Conservation (phyloP, 495 filamentous ascomycete genomes). For the Xylona heveae region DNA sequence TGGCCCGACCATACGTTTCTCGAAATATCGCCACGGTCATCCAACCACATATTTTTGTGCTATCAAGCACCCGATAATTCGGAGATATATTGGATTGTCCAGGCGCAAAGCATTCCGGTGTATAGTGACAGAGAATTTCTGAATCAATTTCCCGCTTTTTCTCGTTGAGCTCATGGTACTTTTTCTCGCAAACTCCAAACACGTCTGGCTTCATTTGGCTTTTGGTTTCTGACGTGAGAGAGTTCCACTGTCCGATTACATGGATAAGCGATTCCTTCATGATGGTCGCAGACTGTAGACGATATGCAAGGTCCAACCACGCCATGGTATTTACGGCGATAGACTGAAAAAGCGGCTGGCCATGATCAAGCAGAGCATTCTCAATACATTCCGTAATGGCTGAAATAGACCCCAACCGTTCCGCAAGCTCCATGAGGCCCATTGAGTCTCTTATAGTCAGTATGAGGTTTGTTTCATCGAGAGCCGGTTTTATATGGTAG, state of each 20-base stretch:
- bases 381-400: conserved; percentile 20
- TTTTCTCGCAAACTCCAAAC: conserved; percentile 5
- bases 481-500: conserved; percentile 14
- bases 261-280: conserved; percentile 28
- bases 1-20: conserved; percentile 11
- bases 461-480: conserved; percentile 12
- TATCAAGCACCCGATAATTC: conserved; percentile 11
- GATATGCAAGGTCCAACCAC: conserved; percentile 21
- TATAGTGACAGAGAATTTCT: conserved; percentile 10
- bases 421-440: conserved; percentile 20
- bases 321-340: conserved; percentile 16
- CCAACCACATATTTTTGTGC: conserved; percentile 15
- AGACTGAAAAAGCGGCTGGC: conserved; percentile 17
- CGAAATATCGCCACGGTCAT: conserved; percentile 13
- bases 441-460: conserved; percentile 12
- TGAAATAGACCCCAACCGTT: conserved; percentile 16
- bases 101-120: not conserved
- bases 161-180: conserved; percentile 10
- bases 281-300: conserved; percentile 20
- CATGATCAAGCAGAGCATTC: conserved; percentile 17
- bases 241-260: conserved; percentile 20
- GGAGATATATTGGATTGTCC: no score
- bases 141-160: conserved; percentile 12
- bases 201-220: conserved; percentile 6
- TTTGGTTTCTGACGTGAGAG: conserved; percentile 5